Base-by-base conservation (phyloP, 331 rosid genomes). In the Malus hybrid region DNA sequence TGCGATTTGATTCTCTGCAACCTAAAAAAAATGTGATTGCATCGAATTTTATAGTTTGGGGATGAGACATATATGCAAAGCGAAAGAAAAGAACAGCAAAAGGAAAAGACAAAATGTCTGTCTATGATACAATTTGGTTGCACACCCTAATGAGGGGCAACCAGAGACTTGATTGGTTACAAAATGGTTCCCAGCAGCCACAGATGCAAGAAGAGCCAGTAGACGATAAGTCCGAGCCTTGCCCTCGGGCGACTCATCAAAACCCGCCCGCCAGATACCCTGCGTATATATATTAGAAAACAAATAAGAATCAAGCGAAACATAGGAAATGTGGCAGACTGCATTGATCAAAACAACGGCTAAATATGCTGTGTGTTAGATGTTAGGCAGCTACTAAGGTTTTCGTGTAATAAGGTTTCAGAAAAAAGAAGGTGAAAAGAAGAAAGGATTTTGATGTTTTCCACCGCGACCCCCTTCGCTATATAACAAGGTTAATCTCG, bases 171-270 rank as follows among this genome's bases (percentile, higher is more conserved):
- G 46, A 61, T 88, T 84, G 46, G 62, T 87, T 85, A 95, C 89
- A 92, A 83, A 80, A 95, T 77, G 56, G 93, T 83, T 69, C 83
- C 97, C 74, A 95, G 80, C 55, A 95, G 87, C 99, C 99, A 95
- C 74, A 95, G 57, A 79, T 95, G 99, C 90, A 95, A 4, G 75
- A 90, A 34, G 24, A 95, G 81, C 81, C 84, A 85, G 86, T 95
- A 95, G 67, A 89, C 91, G 42, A 95, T 82, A 61, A 90, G 67
- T 72, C 97, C 97, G 52, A 95, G 88, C 86, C 99, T 89, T 62
- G 97, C 96, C 76, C 97, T 81, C 42, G 97, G 99, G 75, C 90
- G 97, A 82, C 83, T 89, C 99, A 92, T 95, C 63, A 95, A 85
- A 83, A 87, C 79, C 65, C 99, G 82, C 65, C 99, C 90, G 32